Conservation (phyloP, 75 land plant genomes). For the Sequoia sempervirens region DNA sequence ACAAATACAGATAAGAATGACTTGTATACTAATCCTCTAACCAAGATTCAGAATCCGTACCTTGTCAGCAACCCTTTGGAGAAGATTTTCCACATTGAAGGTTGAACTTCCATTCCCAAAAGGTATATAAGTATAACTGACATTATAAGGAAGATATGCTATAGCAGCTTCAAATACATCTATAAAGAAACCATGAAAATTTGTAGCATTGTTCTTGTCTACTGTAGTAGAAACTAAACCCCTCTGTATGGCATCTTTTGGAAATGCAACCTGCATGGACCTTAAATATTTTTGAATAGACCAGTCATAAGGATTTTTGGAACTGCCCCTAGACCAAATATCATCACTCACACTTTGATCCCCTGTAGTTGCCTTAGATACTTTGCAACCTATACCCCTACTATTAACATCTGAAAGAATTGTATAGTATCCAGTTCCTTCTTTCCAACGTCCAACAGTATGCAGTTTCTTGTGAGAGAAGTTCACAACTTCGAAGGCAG, state of each 20-base stretch:
- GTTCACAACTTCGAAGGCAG: slow-evolving; percentile 16
- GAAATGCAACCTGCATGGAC: slow-evolving; percentile 16
- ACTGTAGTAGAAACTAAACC: slow-evolving; percentile 11
- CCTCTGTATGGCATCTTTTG: slow-evolving; percentile 18
- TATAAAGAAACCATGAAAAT: slow-evolving; percentile 19
- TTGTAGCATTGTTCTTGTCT: background rate
- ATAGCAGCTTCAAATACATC: slow-evolving; percentile 22
- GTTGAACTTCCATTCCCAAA: slow-evolving; percentile 15
- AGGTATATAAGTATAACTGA: slow-evolving; percentile 16
- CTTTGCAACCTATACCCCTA: background rate
- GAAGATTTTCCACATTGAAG: slow-evolving; percentile 5
- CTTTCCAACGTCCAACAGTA: slow-evolving; percentile 17
- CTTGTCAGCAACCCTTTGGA: slow-evolving; percentile 18
- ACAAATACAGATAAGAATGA: background rate
- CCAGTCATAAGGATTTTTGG: slow-evolving; percentile 13
- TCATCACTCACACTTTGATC: background rate
- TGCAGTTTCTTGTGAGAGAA: slow-evolving; percentile 12
- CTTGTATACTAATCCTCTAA: background rate
- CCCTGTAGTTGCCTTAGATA: background rate
- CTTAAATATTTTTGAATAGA: slow-evolving; percentile 12
- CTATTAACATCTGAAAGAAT: background rate
- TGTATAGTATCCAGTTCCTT: background rate
- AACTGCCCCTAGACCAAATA: slow-evolving; percentile 17
- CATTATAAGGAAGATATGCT: slow-evolving; percentile 15
- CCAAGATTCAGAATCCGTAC: slow-evolving; percentile 3